A percentile compares a stretch with the other conserved stretches of the same genome.
Conservation (phyloP, 2,329 filamentous ascomycete genomes). For the Paradendryphiella salina region DNA sequence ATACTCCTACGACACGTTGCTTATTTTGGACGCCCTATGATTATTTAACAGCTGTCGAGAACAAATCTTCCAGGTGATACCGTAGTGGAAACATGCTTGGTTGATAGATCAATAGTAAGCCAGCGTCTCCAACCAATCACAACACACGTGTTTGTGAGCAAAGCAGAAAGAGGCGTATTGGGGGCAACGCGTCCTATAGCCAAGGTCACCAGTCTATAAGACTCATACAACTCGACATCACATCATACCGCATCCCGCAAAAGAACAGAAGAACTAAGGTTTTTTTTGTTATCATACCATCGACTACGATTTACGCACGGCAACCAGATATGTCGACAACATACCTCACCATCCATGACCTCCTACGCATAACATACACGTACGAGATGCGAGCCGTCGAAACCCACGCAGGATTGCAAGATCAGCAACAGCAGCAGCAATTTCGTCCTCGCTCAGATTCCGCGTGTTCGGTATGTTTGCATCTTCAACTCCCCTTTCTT, state of each 20-base stretch:
- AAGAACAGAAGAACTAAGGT: not conserved
- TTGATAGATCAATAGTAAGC: slow-evolving; percentile 8
- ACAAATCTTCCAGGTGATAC: too few relatives aligned
- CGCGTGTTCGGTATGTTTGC: slow-evolving; percentile 30
- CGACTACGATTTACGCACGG: not conserved
- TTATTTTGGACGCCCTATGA: too few relatives aligned
- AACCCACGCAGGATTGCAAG: slow-evolving; percentile 14
- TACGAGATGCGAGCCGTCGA: slow-evolving; percentile 37
- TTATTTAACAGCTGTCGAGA: too few relatives aligned
- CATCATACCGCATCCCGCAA: not conserved
- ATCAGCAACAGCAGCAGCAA: not conserved
- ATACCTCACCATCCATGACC: slow-evolving; percentile 37
- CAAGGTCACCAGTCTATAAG: not conserved
- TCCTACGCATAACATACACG: slow-evolving; percentile 42
- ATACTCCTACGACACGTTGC: not conserved
- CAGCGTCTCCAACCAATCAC: slow-evolving; percentile 21
- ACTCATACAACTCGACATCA: not conserved
- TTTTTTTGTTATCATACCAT: not conserved
- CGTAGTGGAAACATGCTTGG: not conserved
- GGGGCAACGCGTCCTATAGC: slow-evolving; percentile 8
- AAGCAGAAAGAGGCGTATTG: slow-evolving; percentile 4
- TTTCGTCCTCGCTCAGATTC: slow-evolving; percentile 23
- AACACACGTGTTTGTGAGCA: slow-evolving; percentile 28
- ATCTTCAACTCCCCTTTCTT: not conserved
- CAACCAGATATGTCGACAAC: slow-evolving; percentile 37